Evolutionary conservation across 768 basidiomycete species (phyloP), one percentile per base, ranked within the genome.

Genomic region (Hericium coralloides): DNA sequence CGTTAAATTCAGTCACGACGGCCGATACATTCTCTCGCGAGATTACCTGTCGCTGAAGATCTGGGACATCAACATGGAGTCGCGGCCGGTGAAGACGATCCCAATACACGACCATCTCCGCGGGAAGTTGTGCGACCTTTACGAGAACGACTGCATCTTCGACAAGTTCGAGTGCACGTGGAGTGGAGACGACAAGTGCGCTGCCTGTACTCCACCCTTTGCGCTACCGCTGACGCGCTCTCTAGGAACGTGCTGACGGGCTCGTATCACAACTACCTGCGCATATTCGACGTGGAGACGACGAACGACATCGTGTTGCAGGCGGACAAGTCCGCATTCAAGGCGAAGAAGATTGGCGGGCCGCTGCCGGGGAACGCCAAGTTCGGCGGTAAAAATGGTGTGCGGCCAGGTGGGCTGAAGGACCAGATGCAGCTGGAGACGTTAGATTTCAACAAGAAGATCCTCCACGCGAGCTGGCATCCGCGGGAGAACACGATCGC

Each of bases 51-150:
- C 95, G 55, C 77, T 99, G 65, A 98, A 98, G 79, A 95, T 99
- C 68, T 99, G 97, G 97, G 97, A 99, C 72, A 82, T 98, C 73
- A 97, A 97, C 72, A 98, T 98, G 95, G 97, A 99, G 73, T 86
- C 84, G 61, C 83, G 88, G 65, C 97, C 97, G 14, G 75, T 99
- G 58, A 95, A 97, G 76, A 98, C 94, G 12, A 98, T 99, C 70
- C 89, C 93, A 53, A 98, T 99, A 66, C 97, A 99, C 68, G 97
- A 99, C 65, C 95, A 98, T 72, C 79, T 99, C 48, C 85, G 95
- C 53, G 91, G 92, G 55, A 99, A 98, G 71, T 84, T 99, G 8
- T 99, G 97, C 71, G 97, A 99, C 71, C 73, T 98, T 60, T 99
- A 99, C 68, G 97, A 99, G 77, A 99, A 98, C 66, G 97, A 99